phyloP scores from a whole-genome alignment of 441 rosid genomes.

The Croton setiger region DNA sequence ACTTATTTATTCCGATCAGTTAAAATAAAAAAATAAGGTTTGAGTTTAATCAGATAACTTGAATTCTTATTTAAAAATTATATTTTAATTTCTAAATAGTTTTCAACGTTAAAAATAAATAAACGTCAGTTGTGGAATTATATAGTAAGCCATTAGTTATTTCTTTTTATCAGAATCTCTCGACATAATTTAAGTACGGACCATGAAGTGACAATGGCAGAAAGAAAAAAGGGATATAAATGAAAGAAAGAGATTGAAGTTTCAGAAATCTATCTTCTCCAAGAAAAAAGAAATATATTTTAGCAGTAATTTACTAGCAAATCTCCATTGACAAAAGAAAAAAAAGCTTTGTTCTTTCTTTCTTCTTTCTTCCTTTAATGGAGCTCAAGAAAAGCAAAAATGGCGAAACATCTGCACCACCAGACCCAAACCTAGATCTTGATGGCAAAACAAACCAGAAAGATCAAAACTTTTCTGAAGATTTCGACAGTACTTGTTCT shows the following conservation, averaged over 20 bases:
- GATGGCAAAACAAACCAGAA: constrained; percentile 21
- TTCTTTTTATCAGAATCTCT: no score
- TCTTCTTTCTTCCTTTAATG: constrained; percentile 6
- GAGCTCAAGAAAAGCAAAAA: constrained; percentile 25
- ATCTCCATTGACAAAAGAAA: background rate
- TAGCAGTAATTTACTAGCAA: background rate
- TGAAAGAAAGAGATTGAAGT: no score
- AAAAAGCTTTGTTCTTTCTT: background rate
- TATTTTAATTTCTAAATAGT: no score
- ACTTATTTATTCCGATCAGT: no score
- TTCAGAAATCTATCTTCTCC: no score
- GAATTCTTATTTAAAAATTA: no score
- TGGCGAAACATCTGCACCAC: constrained; percentile 7
- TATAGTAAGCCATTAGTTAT: no score
- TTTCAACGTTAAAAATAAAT: no score
- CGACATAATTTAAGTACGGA: background rate
- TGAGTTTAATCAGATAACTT: no score
- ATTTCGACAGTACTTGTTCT: constrained; percentile 64
- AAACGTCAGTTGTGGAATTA: no score
- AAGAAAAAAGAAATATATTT: no score
- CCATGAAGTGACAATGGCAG: constrained; percentile 21
- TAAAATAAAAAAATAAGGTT: no score
- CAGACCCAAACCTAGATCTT: constrained; percentile 12
- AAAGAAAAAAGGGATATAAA: background rate
- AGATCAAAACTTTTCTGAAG: constrained; percentile 37